A percentile compares a stretch with the other conserved stretches of the same genome.
Conservation (phyloP, 176 grass and related monocot genomes). For the Neostapfia colusana region DNA sequence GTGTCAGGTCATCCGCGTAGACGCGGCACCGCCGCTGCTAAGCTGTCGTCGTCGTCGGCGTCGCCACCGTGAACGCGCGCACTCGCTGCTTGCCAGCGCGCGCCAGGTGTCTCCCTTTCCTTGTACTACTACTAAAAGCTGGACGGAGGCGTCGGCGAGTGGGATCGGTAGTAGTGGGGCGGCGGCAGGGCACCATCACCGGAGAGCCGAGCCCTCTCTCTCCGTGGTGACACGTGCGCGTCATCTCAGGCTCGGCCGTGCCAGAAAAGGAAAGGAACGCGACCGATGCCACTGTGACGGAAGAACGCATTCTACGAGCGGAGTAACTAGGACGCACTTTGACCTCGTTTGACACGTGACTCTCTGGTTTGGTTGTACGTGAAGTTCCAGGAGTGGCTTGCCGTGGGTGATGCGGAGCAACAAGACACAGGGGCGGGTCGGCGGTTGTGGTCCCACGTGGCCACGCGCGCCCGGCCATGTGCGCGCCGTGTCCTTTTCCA, state of each 20-base stretch:
- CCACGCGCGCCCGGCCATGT: slow-evolving; percentile 15
- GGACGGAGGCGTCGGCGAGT: slow-evolving; percentile 33
- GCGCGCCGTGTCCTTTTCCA: slow-evolving; percentile 40
- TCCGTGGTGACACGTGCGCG: slow-evolving; percentile 1
- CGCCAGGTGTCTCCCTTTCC: slow-evolving; percentile 2
- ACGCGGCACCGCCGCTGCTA: slow-evolving; percentile 21
- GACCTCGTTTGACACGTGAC: too few relatives aligned
- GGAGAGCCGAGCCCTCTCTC: background rate
- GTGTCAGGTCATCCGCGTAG: slow-evolving; percentile 26
- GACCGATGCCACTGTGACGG: background rate
- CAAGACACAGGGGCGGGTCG: too few relatives aligned
- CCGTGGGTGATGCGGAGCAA: too few relatives aligned
- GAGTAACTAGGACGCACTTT: too few relatives aligned
- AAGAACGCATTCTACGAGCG: background rate
- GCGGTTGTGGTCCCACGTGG: slow-evolving; percentile 32
- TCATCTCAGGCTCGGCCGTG: background rate
- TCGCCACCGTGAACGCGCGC: background rate
- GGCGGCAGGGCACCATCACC: slow-evolving; percentile 17
- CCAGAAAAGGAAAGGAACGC: background rate
- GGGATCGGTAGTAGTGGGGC: slow-evolving; percentile 29
- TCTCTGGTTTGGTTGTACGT: too few relatives aligned
- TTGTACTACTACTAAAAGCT: background rate
- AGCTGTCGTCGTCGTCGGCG: background rate
- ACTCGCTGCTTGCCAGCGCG: background rate
- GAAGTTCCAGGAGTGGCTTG: too few relatives aligned